Percentiles rank a stretch among this genome's conserved stretches.
phyloP scores from a whole-genome alignment of 1,284 basidiomycete species.

The Sporisorium scitamineum region DNA sequence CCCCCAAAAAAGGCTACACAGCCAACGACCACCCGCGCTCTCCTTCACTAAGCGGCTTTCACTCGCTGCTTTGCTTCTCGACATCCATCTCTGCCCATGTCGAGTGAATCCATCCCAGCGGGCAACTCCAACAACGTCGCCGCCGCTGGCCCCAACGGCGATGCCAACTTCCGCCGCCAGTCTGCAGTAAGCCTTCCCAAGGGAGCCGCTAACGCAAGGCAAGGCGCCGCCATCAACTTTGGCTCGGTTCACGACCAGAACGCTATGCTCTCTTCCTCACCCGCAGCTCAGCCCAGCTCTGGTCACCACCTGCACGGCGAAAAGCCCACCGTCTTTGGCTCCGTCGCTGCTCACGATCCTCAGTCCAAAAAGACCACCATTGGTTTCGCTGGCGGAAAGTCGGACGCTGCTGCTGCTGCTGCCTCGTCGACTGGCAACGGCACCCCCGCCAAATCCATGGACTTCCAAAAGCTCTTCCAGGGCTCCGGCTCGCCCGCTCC shows the following conservation, averaged over 20 bases:
- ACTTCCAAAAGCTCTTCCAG: conserved; percentile 69
- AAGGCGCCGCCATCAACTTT: conserved; percentile 68
- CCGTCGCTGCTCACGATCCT: conserved; percentile 60
- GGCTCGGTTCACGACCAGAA: conserved; percentile 70
- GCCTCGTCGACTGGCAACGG: conserved; percentile 63
- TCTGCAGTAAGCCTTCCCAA: conserved; percentile 65
- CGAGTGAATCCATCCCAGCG: conserved; percentile 49
- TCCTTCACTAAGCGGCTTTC: conserved; percentile 20
- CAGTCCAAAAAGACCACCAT: conserved; percentile 65
- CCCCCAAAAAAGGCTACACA: conserved; percentile 7
- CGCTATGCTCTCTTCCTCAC: conserved; percentile 70
- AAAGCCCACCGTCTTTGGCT: conserved; percentile 69
- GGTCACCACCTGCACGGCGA: conserved; percentile 65
- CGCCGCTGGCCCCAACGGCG: conserved; percentile 48
- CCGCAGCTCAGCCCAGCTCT: conserved; percentile 67
- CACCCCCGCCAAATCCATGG: conserved; percentile 46
- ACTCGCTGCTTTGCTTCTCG: conserved; percentile 40
- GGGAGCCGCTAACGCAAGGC: conserved; percentile 41
- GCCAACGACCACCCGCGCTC: conserved; percentile 13
- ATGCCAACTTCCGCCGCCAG: conserved; percentile 49
- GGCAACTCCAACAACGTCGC: conserved; percentile 46
- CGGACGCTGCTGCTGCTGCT: conserved; percentile 73
- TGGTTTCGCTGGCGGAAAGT: conserved; percentile 65
- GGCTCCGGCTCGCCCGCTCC: conserved; percentile 49
- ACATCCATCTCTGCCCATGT: conserved; percentile 49